phyloP scores from a whole-genome alignment of 441 rosid species.

The Pelargonium myrrhifolium region DNA sequence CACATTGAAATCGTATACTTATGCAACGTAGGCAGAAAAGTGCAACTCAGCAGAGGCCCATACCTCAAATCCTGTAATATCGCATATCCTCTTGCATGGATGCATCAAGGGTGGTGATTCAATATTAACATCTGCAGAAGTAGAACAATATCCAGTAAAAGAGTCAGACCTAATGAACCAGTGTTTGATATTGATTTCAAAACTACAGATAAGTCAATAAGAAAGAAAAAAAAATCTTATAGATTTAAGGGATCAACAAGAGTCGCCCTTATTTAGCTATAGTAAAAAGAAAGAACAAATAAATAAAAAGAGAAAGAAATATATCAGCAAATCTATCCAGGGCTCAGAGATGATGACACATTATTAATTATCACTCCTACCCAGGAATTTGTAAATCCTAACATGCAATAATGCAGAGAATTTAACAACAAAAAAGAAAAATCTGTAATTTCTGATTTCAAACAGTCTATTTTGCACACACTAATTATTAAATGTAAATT shows the following conservation, averaged over 20 bases:
- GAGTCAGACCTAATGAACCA: neutral
- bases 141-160: constrained; percentile 6
- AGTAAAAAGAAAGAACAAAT: too few relatives aligned
- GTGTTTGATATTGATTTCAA: neutral
- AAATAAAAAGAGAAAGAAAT: too few relatives aligned
- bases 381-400: too few relatives aligned
- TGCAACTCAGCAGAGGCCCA: neutral
- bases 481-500: too few relatives aligned
- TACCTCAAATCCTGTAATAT: constrained; percentile 80
- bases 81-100: constrained; percentile 77
- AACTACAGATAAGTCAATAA: neutral
- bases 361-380: too few relatives aligned
- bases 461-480: neutral
- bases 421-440: neutral
- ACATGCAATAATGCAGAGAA: neutral
- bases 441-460: neutral
- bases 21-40: neutral
- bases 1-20: neutral
- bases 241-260: neutral
- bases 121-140: constrained; percentile 56
- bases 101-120: constrained; percentile 81
- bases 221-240: neutral
- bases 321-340: too few relatives aligned
- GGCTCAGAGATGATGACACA: too few relatives aligned
- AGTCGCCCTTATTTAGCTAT: too few relatives aligned